Conservation (phyloP, 2,329 filamentous ascomycete genomes). For the Nannizziopsis barbatae region DNA sequence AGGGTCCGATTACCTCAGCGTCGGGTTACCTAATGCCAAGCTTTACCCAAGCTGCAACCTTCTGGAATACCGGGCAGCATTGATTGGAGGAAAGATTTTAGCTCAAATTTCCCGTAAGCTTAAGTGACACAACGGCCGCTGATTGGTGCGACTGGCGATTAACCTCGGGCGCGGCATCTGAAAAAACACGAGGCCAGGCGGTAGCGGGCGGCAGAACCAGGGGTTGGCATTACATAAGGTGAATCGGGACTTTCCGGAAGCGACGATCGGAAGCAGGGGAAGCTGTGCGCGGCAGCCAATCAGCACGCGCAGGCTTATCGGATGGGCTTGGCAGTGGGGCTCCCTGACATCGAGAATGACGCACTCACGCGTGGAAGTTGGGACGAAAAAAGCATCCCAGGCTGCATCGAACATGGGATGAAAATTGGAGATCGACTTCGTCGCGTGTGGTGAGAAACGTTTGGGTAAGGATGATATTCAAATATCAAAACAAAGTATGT, state of each 20-base stretch:
- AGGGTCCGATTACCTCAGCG: constrained; percentile 1
- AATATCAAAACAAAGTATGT: no score
- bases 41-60: constrained; percentile 5
- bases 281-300: constrained; percentile 5
- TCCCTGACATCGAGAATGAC: not conserved
- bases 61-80: not conserved
- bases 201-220: not conserved
- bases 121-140: not conserved
- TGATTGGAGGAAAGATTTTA: constrained; percentile 1
- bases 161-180: not conserved
- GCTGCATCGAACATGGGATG: not conserved
- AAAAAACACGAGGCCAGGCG: not conserved
- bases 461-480: no score
- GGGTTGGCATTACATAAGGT: constrained; percentile 12
- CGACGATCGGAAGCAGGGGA: constrained; percentile 5
- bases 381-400: not conserved
- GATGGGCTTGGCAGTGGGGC: not conserved
- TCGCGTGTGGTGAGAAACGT: not conserved
- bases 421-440: no score
- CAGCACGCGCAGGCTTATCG: constrained; percentile 5
- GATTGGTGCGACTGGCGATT: not conserved
- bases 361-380: not conserved
- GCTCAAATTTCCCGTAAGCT: constrained; percentile 6
- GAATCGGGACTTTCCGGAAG: constrained; percentile 6
- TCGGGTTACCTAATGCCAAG: constrained; percentile 8